phyloP scores from a whole-genome alignment of 805 yeast species.

The Nakazawaea wyomingensis region DNA sequence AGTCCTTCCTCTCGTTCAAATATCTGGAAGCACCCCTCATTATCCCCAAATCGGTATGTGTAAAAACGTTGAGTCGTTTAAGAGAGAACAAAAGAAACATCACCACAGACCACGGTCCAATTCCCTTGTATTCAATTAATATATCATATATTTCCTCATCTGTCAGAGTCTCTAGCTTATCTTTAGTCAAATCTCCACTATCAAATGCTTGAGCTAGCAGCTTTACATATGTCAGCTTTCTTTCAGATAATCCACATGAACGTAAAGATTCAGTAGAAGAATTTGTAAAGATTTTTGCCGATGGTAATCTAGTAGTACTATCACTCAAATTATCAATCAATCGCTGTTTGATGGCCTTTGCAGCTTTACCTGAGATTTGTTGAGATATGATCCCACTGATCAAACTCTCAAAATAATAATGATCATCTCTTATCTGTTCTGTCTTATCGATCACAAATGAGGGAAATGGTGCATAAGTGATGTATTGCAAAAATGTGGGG shows the following conservation, averaged over 20 bases:
- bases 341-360: slow-evolving; percentile 52
- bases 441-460: slow-evolving; percentile 1
- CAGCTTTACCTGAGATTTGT: slow-evolving; percentile 80
- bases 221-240: slow-evolving; percentile 60
- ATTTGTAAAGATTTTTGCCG: slow-evolving; percentile 41
- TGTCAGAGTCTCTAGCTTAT: slow-evolving; percentile 31
- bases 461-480: slow-evolving; percentile 9
- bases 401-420: slow-evolving; percentile 36
- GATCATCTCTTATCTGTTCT: slow-evolving; percentile 11
- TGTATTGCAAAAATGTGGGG: slow-evolving; percentile 16
- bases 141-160: slow-evolving; percentile 44
- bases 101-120: slow-evolving; percentile 84
- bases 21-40: slow-evolving; percentile 75
- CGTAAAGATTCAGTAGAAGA: slow-evolving; percentile 45
- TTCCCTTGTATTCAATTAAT: slow-evolving; percentile 56
- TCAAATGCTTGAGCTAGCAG: slow-evolving; percentile 50
- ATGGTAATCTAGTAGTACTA: slow-evolving; percentile 35
- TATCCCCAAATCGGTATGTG: slow-evolving; percentile 77
- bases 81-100: slow-evolving; percentile 79
- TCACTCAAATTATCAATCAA: slow-evolving; percentile 34
- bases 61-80: slow-evolving; percentile 62
- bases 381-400: slow-evolving; percentile 56
- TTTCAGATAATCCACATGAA: slow-evolving; percentile 60
- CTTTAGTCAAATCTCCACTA: slow-evolving; percentile 29
- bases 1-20: slow-evolving; percentile 45